Percentiles rank a stretch among this genome's conserved stretches.
Conservation (phyloP, 2,329 filamentous ascomycete genomes). For the Penicillium olsonii region DNA sequence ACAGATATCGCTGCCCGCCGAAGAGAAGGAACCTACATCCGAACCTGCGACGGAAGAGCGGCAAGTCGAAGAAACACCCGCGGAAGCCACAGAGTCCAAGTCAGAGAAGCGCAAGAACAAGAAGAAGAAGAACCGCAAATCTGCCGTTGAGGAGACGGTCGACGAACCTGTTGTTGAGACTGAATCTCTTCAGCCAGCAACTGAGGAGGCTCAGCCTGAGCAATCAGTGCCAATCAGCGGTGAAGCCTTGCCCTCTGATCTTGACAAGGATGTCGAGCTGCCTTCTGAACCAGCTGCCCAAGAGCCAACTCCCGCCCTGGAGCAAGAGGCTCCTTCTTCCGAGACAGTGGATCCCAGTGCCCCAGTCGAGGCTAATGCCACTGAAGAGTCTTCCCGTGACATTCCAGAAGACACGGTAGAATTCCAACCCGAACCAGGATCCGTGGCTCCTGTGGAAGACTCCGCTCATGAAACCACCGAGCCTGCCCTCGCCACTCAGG, state of each 20-base stretch:
- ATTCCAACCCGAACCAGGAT: neutral
- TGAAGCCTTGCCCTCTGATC: conserved; percentile 14
- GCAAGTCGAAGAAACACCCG: neutral
- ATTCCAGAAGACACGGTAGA: neutral
- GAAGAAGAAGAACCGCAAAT: conserved; percentile 27
- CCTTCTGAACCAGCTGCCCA: neutral
- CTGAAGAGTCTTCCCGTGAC: conserved; percentile 1
- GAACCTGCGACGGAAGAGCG: neutral
- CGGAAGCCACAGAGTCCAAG: conserved; percentile 10
- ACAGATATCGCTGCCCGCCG: neutral
- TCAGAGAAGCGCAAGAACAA: conserved; percentile 23
- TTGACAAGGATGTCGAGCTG: conserved; percentile 8
- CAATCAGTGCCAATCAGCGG: conserved; percentile 5
- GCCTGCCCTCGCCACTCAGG: neutral
- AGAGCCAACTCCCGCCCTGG: neutral
- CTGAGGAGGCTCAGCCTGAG: conserved; percentile 10
- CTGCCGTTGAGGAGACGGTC: conserved; percentile 16
- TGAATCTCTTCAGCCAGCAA: conserved; percentile 2
- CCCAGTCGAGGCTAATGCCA: neutral
- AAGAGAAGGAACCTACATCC: neutral
- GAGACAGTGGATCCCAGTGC: neutral
- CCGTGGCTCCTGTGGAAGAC: neutral
- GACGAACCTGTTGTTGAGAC: conserved; percentile 5
- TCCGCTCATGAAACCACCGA: neutral
- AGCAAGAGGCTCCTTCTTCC: conserved; percentile 3